Evolutionary conservation across 106 monocot species (phyloP).

Genomic region (Hemerocallis citrina): DNA sequence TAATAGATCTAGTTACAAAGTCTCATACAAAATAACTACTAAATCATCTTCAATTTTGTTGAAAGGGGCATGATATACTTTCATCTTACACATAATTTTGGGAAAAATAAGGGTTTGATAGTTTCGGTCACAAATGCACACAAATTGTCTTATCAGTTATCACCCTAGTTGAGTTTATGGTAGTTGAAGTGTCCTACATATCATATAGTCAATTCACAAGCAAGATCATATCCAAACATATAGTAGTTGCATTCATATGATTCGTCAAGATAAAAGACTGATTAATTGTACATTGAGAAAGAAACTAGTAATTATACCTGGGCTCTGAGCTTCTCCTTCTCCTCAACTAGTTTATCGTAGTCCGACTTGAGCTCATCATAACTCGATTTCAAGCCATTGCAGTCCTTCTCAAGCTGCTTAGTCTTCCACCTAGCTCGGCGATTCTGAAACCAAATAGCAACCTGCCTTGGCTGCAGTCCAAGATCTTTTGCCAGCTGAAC

Average conservation of each 20-base stretch:
- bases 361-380: slow-evolving; percentile 40
- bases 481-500: slow-evolving; percentile 50
- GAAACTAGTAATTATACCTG: too few relatives aligned
- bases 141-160: neutral
- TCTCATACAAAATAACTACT: too few relatives aligned
- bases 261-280: neutral
- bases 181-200: neutral
- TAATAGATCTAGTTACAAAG: too few relatives aligned
- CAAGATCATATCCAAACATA: neutral
- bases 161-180: too few relatives aligned
- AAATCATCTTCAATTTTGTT: too few relatives aligned
- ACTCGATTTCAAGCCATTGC: slow-evolving; percentile 25
- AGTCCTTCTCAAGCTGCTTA: slow-evolving; percentile 71
- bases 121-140: neutral
- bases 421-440: slow-evolving; percentile 70
- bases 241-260: too few relatives aligned
- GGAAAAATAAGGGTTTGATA: too few relatives aligned
- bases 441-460: slow-evolving; percentile 80
- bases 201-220: neutral
- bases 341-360: slow-evolving; percentile 31
- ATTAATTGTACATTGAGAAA: neutral
- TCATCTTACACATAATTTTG: neutral
- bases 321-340: slow-evolving; percentile 48
- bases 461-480: slow-evolving; percentile 54
- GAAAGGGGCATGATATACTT: too few relatives aligned